Base-by-base conservation (phyloP, 2,329 filamentous ascomycete species). In the Diaporthe humulicola region DNA sequence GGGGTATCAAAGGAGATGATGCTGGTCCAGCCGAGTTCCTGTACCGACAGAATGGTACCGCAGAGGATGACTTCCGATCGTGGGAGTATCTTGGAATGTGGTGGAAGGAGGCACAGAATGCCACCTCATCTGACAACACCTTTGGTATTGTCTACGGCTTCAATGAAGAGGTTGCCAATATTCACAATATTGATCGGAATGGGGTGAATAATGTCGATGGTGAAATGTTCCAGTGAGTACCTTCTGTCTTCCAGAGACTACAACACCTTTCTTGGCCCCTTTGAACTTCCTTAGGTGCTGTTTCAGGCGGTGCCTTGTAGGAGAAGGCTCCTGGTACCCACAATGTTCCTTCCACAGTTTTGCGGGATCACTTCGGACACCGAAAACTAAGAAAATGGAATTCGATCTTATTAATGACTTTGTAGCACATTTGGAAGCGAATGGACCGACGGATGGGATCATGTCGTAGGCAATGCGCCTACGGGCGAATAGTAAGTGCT, bases 111-210 rank as follows among this genome's bases (percentile, higher is more conserved):
- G 73, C 78, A 19, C 80, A 79, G 22, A 84, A 84, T 73, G 77
- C 81, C 3, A 83, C 82, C 0, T 84, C 81, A 81, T 81, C 81
- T 10, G 77, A 79, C n/a, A 81, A 81, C 17, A 66, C 77, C 25
- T 84, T 82, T 81, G 82, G 82, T 2, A 83, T 84, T 2, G 78
- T 80, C 1, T 85, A 80, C 74, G 84, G 84, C 0, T 87, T 82
- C 79, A 88, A 88, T 75, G 87, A 86, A 56, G 86, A 88, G 77
- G 84, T 86, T 14, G 80, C 76, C 45, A 87, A 87, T 52, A 76
- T 85, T 25, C 86, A 87, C 76, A 78, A 81, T 12, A 77, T 88
- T 2, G 82, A 85, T 19, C 79, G 82, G n/a, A 71, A 82, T 5
- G 85, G 85, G 8, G n/a, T 64, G 17, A 85, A 85, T 70, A 85